A percentile compares a stretch with the other conserved stretches of the same genome.
These are phyloP conservation scores for Citrus maxima DNA, from an alignment of 345 rosid species.

Conservation along the genomic window DNA sequence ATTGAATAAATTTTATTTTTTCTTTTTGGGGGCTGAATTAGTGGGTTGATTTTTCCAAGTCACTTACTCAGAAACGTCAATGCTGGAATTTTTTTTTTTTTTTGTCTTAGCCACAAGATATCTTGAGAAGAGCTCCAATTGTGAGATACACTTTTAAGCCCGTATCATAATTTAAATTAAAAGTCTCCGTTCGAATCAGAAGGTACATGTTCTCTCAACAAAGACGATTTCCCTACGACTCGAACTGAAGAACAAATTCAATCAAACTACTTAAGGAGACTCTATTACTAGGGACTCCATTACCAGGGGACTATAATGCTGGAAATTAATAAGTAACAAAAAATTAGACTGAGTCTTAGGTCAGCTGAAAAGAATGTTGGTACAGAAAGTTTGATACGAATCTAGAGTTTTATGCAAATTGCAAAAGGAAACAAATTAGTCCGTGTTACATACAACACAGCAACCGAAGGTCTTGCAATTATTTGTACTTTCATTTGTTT, in stretches of 20 bases:
- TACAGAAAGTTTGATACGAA: not conserved
- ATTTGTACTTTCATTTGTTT: too few species aligned
- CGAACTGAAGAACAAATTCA: rapidly evolving
- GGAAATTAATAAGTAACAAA: not conserved
- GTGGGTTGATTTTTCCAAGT: not conserved
- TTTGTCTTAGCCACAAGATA: rapidly evolving
- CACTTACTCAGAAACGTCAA: not conserved
- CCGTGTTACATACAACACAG: too few species aligned
- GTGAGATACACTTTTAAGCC: rapidly evolving
- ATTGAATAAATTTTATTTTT: not conserved
- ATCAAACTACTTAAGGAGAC: rapidly evolving
- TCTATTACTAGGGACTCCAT: rapidly evolving
- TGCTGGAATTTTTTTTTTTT: not conserved
- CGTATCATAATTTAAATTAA: rapidly evolving
- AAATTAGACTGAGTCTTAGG: not conserved
- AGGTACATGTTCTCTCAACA: rapidly evolving
- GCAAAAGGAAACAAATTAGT: not conserved
- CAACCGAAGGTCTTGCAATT: too few species aligned
- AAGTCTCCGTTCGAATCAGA: rapidly evolving
- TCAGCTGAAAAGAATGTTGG: not conserved
- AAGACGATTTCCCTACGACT: rapidly evolving
- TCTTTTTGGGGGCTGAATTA: not conserved
- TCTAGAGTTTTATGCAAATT: not conserved
- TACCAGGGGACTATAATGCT: rapidly evolving
- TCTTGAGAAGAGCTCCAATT: rapidly evolving